Conservation (phyloP, 768 basidiomycete species). For the Lepiota brunneoincarnata region DNA sequence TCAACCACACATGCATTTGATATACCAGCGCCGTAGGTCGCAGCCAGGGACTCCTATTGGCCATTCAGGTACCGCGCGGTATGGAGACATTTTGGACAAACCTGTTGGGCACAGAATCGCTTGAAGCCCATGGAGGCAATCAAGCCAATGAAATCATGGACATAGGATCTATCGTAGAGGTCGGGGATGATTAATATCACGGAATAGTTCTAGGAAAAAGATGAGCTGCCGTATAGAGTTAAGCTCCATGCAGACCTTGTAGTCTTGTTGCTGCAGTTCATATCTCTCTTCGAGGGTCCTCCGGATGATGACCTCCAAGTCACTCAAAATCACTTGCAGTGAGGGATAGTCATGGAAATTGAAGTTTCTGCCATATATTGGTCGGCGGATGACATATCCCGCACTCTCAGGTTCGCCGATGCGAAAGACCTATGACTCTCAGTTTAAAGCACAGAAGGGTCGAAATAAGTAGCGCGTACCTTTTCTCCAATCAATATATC, state of each 20-base stretch:
- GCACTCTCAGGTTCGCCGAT: constrained; percentile 65
- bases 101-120: constrained; percentile 91
- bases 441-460: neutral
- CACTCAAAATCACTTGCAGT: constrained; percentile 66
- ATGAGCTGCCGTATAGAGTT: neutral
- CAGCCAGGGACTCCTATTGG: constrained; percentile 82
- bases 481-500: constrained; percentile 70
- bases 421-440: constrained; percentile 53
- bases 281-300: constrained; percentile 60
- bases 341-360: constrained; percentile 80
- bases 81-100: constrained; percentile 19
- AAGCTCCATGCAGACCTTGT: constrained; percentile 47
- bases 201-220: constrained; percentile 66
- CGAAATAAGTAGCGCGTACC: constrained; percentile 31
- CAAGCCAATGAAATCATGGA: constrained; percentile 73
- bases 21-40: constrained; percentile 93
- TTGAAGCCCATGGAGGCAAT: constrained; percentile 89
- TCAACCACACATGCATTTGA: constrained; percentile 96
- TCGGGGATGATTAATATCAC: constrained; percentile 91
- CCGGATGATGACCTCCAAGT: constrained; percentile 70
- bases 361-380: constrained; percentile 78
- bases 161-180: constrained; percentile 81
- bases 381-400: constrained; percentile 78
- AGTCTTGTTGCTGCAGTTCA: constrained; percentile 47
- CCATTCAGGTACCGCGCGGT: neutral